Percentiles rank a stretch among this genome's conserved stretches.
Evolutionary conservation across 257 asterid species (phyloP).

Genomic region (Penstemon eatonii): DNA sequence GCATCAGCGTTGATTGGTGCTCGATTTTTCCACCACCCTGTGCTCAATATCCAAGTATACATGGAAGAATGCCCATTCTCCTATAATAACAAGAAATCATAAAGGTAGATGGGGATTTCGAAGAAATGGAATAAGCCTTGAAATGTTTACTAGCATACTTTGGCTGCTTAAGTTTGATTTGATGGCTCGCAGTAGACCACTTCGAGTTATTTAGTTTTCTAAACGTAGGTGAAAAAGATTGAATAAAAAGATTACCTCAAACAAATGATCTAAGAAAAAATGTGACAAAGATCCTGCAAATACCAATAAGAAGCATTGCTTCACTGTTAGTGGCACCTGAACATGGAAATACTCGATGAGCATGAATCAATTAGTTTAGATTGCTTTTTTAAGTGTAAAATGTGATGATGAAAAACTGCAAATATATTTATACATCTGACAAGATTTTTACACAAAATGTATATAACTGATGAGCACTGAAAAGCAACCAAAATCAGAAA

Average conservation of each 20-base stretch:
- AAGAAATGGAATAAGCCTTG: not conserved
- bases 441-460: not conserved
- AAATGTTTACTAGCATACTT: not conserved
- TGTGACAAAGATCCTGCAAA: conserved; percentile 92
- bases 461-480: not conserved
- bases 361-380: conserved; percentile 14
- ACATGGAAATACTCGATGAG: conserved; percentile 22
- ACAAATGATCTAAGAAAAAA: conserved; percentile 84
- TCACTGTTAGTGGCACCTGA: conserved; percentile 65
- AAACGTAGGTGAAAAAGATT: too few relatives aligned
- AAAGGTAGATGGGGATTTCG: not conserved
- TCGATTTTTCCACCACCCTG: conserved; percentile 87
- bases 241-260: conserved; percentile 56
- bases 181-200: too few relatives aligned
- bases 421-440: not conserved
- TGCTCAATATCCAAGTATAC: conserved; percentile 88
- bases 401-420: conserved; percentile 14
- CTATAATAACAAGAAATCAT: conserved; percentile 38
- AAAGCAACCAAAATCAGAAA: not conserved
- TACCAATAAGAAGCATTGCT: conserved; percentile 72
- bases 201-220: too few relatives aligned
- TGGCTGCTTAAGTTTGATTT: not conserved
- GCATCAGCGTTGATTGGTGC: conserved; percentile 77
- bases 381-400: not conserved
- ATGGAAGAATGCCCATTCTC: conserved; percentile 83